Percentiles rank a stretch among this genome's conserved stretches.
phyloP scores from a whole-genome alignment of 495 filamentous ascomycete species.

The Alectoria sarmentosa region DNA sequence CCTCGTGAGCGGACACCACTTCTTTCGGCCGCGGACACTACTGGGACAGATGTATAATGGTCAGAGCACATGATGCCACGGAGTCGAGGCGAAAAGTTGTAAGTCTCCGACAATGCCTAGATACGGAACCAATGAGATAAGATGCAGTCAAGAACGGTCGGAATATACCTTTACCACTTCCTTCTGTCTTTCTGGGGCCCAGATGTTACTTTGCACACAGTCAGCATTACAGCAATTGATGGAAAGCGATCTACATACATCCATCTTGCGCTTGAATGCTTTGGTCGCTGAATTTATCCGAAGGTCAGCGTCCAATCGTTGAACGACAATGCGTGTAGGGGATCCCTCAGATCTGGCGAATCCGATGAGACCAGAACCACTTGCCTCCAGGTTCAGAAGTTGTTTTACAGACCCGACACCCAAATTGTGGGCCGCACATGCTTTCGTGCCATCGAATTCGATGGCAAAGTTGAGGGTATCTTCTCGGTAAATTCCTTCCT shows the following conservation, averaged over 20 bases:
- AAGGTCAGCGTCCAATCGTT: slow-evolving; percentile 16
- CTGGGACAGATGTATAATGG: slow-evolving; percentile 31
- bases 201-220: slow-evolving; percentile 52
- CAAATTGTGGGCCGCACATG: slow-evolving; percentile 56
- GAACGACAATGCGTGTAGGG: neutral
- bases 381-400: slow-evolving; percentile 28
- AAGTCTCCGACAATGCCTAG: slow-evolving; percentile 45
- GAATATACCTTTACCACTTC: slow-evolving; percentile 41
- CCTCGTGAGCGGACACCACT: neutral
- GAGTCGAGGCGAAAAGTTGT: slow-evolving; percentile 61
- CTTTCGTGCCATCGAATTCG: slow-evolving; percentile 59
- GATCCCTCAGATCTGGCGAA: too few species aligned
- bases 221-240: slow-evolving; percentile 21
- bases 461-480: slow-evolving; percentile 58
- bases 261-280: slow-evolving; percentile 52
- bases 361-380: too few species aligned
- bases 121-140: neutral
- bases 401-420: slow-evolving; percentile 35
- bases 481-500: slow-evolving; percentile 33
- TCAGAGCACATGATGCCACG: slow-evolving; percentile 58
- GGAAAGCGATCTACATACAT: slow-evolving; percentile 41
- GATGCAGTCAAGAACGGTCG: neutral
- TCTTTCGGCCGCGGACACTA: neutral
- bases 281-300: slow-evolving; percentile 30
- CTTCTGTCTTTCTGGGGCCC: slow-evolving; percentile 56